Base-by-base conservation (phyloP, 805 yeast species). In the Starmera quercuum region DNA sequence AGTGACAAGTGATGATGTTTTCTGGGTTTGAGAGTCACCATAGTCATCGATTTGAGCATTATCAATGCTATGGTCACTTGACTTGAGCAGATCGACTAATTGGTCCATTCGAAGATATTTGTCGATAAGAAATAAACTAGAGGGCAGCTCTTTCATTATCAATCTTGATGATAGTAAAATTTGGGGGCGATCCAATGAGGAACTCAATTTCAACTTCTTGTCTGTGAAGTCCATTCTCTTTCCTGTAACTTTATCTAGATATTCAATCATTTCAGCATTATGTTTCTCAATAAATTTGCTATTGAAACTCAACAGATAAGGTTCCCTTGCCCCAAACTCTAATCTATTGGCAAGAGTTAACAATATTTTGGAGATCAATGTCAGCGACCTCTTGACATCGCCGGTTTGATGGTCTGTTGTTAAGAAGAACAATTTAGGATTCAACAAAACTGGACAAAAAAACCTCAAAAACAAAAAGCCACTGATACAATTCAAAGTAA, bases 371-470 rank as follows among this genome's bases (percentile, higher is more conserved):
- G 97, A 86, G 5, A 88, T 64, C 16, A 88, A 58, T 0, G 95
- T 86, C 30, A 90, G 58, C 0, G 95, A 82, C 38, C 95, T 66
- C 42, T 86, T 88, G 2, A 78, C 66, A 9, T 66, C 66, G 2
- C 87, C 85, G 7, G 77, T 68, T 38, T 86, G 85, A 45, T 83
- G 90, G 24, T 72, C 66, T 33, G 73, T 68, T 1, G 85, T 73
- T 32, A 92, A 62, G 39, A 78, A 77, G 54, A 86, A 87, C 31
- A 88, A 56, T 47, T 85, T 86, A 0, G 98, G 98, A 48, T 86
- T 88, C 50, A 92, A 59, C 20, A 90, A 72, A 0, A 95, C 95
- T 0, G 98, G 97, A 47, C 96, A 87, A 42, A 87, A 72, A 55
- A 80, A 84, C 39, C 96, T 64, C 39, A 90, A 59, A 53, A 90